Evolutionary conservation across 352 stramenopile genomes (phyloP).

Genomic region (Thraustochytrium sp.): DNA sequence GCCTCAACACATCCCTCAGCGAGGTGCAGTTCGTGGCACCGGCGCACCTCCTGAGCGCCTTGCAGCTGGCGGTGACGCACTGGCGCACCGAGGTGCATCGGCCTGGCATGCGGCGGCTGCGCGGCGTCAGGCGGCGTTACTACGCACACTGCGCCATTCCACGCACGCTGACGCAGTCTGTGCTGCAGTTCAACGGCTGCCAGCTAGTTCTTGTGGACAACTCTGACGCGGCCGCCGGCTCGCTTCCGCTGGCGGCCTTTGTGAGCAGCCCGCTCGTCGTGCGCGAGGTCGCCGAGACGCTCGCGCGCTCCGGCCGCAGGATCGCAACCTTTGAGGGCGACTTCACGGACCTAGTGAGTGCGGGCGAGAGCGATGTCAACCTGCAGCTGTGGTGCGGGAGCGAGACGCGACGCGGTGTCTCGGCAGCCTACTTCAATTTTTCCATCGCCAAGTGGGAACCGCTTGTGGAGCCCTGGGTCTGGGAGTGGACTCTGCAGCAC

Average conservation of each 20-base stretch:
- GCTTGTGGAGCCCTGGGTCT: conserved; percentile 6
- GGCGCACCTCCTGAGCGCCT: background rate
- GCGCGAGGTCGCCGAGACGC: conserved; percentile 3
- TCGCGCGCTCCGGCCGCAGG: background rate
- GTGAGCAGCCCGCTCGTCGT: background rate
- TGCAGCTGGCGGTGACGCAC: background rate
- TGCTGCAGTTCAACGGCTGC: background rate
- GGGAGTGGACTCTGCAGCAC: conserved; percentile 19
- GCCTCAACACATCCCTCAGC: background rate
- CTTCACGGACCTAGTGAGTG: background rate
- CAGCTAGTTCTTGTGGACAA: background rate
- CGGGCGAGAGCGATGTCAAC: background rate
- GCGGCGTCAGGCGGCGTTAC: background rate
- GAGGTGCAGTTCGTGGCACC: background rate
- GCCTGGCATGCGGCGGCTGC: background rate
- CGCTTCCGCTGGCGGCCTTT: background rate
- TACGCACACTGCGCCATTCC: background rate
- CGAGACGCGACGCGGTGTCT: background rate
- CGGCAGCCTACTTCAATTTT: conserved; percentile 8
- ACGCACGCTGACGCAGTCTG: background rate
- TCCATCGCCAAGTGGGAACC: conserved; percentile 15
- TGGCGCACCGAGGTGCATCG: background rate
- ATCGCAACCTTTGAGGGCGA: conserved; percentile 29
- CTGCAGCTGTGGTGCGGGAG: background rate
- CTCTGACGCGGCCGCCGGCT: background rate